Evolutionary conservation across 208 protist species (phyloP).

Genomic region (Trypanosoma avium): DNA sequence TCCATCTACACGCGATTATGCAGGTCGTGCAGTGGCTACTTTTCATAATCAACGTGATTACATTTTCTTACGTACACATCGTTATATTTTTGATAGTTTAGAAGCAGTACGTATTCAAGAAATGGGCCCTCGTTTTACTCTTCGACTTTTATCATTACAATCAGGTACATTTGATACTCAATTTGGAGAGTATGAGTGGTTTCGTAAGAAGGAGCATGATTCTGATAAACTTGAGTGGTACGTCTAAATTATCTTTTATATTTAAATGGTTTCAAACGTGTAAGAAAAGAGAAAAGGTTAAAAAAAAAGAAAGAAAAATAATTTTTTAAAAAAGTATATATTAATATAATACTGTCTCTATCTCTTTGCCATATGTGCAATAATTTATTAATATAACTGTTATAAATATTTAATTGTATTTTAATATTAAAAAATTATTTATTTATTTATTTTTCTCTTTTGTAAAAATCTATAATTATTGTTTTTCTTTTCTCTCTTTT

Average conservation of each 20-base stretch:
- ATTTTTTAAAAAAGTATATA: not conserved
- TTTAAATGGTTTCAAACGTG: conserved; percentile 13
- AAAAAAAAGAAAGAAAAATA: conserved; percentile 4
- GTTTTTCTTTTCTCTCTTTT: not conserved
- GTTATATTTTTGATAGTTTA: conserved; percentile 92
- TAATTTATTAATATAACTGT: conserved; percentile 1
- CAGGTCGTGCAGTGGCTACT: conserved; percentile 87
- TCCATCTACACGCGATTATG: conserved; percentile 85
- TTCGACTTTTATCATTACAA: conserved; percentile 89
- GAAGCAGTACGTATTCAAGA: conserved; percentile 91
- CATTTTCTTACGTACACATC: conserved; percentile 92
- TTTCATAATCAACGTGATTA: conserved; percentile 95
- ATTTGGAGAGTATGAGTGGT: conserved; percentile 95
- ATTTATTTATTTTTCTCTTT: not conserved
- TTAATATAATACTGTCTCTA: not conserved
- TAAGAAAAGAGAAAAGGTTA: not conserved
- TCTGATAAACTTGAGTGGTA: conserved; percentile 90
- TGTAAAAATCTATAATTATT: not conserved
- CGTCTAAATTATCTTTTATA: conserved; percentile 39
- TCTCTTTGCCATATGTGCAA: not conserved
- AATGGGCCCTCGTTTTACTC: conserved; percentile 91
- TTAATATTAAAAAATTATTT: not conserved
- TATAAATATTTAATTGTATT: too few species aligned
- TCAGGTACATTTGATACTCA: conserved; percentile 91
- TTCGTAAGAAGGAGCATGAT: conserved; percentile 92